These are phyloP conservation scores for Novakomyces olei DNA, from an alignment of 805 yeast species.

Conservation along the genomic window DNA sequence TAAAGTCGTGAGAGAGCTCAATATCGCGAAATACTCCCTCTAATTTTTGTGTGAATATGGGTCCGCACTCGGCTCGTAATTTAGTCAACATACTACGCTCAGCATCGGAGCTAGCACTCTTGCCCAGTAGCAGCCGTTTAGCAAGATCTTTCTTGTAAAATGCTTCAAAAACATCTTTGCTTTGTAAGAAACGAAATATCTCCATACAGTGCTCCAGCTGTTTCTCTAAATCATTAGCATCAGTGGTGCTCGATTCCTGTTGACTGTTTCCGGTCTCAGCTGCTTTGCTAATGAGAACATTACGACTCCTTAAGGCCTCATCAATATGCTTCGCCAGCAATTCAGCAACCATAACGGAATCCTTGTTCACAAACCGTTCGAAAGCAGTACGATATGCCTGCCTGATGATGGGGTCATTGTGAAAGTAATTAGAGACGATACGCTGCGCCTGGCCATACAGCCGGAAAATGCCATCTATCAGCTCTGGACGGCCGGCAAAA, in stretches of 20 bases:
- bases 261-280: too few species aligned
- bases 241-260: too few species aligned
- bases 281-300: conserved; percentile 18
- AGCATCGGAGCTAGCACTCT: conserved; percentile 29
- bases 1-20: conserved; percentile 29
- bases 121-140: conserved; percentile 39
- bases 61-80: conserved; percentile 55
- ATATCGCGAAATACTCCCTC: conserved; percentile 79
- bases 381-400: conserved; percentile 10
- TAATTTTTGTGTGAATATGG: conserved; percentile 52
- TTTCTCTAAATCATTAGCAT: conserved; percentile 25
- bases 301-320: conserved; percentile 12
- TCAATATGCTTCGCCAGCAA: conserved; percentile 14
- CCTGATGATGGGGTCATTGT: conserved; percentile 6
- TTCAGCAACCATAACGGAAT: conserved; percentile 13
- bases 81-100: conserved; percentile 49
- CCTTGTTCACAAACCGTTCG: conserved; percentile 10
- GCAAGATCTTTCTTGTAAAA: conserved; percentile 74
- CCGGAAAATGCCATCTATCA: conserved; percentile 8
- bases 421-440: conserved; percentile 5
- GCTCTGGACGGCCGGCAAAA: conserved; percentile 7
- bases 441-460: conserved; percentile 8
- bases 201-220: conserved; percentile 32
- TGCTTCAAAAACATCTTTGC: conserved; percentile 69
- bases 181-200: conserved; percentile 46